These are phyloP conservation scores for Tilletia caries DNA, from an alignment of 1,284 basidiomycete species.

Conservation along the genomic window DNA sequence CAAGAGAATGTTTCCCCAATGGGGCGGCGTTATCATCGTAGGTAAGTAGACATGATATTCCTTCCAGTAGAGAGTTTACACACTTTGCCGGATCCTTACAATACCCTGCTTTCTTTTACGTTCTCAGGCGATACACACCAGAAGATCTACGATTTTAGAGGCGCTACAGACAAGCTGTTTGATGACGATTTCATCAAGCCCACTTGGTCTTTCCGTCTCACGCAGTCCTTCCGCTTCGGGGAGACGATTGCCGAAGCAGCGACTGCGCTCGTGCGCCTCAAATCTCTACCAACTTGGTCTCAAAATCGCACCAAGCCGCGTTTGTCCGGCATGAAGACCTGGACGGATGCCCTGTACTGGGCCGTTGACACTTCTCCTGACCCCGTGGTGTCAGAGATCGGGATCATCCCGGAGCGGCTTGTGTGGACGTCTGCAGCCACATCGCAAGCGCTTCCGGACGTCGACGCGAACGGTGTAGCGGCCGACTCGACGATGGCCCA, in stretches of 20 bases:
- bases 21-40: constrained; percentile 41
- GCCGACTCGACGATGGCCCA: too few species aligned
- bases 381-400: not conserved
- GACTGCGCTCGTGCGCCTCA: constrained; percentile 33
- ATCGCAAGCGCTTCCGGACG: too few species aligned
- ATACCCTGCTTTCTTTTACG: too few species aligned
- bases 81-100: too few species aligned
- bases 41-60: too few species aligned
- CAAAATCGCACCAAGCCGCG: constrained; percentile 22
- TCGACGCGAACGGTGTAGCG: too few species aligned
- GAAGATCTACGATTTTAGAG: constrained; percentile 50
- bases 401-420: not conserved
- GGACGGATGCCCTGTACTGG: not conserved
- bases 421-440: not conserved
- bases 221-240: constrained; percentile 47
- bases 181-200: constrained; percentile 40
- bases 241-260: constrained; percentile 36
- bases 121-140: constrained; percentile 48
- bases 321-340: constrained; percentile 26
- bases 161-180: constrained; percentile 42
- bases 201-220: constrained; percentile 35
- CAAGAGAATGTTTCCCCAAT: constrained; percentile 34
- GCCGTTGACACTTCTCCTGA: not conserved
- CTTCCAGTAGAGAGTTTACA: too few species aligned
- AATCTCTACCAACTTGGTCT: constrained; percentile 38